A percentile compares a stretch with the other conserved stretches of the same genome.
Evolutionary conservation across 2,329 filamentous ascomycete genomes (phyloP).

Genomic region (Coniochaeta sp.): DNA sequence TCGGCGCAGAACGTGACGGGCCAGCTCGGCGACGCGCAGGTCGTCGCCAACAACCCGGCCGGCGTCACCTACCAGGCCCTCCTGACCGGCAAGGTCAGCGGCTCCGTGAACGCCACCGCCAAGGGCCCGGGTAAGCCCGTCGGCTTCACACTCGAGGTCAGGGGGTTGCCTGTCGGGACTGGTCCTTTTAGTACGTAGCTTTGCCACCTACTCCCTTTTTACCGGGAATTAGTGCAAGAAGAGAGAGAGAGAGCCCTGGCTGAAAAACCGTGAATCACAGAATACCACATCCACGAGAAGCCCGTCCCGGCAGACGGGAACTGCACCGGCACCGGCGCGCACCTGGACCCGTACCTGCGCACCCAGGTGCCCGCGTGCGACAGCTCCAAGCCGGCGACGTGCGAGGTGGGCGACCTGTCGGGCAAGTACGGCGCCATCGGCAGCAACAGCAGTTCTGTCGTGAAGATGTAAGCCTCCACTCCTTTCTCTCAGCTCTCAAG

Average conservation of each 20-base stretch:
- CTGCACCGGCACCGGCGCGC: constrained; percentile 45
- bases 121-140: constrained; percentile 9
- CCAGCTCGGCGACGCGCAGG: constrained; percentile 14
- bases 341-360: constrained; percentile 49
- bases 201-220: no score
- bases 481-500: no score
- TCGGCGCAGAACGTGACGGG: constrained; percentile 10
- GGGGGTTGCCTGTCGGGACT: constrained; percentile 11
- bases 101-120: constrained; percentile 13
- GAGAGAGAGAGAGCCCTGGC: no score
- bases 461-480: constrained; percentile 14
- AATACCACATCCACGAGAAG: constrained; percentile 50
- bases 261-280: constrained; percentile 19
- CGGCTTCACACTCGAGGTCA: constrained; percentile 16
- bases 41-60: constrained; percentile 15
- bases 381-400: constrained; percentile 36
- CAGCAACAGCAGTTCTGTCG: constrained; percentile 17
- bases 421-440: constrained; percentile 50
- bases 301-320: constrained; percentile 44
- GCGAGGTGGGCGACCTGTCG: constrained; percentile 52
- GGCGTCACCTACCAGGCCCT: constrained; percentile 11
- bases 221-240: no score
- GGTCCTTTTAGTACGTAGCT: constrained; percentile 13
- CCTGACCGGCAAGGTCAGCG: constrained; percentile 13
- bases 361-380: constrained; percentile 43